These are phyloP conservation scores for Lactarius hengduanensis DNA, from an alignment of 768 basidiomycete species.

Conservation along the genomic window DNA sequence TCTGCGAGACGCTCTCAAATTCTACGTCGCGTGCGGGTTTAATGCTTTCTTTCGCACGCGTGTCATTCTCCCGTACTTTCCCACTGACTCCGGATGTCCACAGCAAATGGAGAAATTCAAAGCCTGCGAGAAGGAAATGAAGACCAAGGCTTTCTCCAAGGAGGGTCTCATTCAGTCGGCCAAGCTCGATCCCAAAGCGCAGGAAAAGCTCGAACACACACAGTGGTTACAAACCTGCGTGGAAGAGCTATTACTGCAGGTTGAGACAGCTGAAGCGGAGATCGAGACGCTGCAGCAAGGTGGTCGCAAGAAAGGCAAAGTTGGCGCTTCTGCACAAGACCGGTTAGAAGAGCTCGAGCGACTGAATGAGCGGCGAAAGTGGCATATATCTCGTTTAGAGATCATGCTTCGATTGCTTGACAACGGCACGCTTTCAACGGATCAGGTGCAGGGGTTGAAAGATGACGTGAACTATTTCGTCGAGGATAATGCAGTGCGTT, in stretches of 20 bases:
- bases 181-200: slow-evolving; percentile 94
- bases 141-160: slow-evolving; percentile 99
- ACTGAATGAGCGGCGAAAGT: slow-evolving; percentile 90
- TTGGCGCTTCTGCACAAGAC: slow-evolving; percentile 59
- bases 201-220: slow-evolving; percentile 89
- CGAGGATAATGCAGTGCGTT: slow-evolving; percentile 87
- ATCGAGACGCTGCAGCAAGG: slow-evolving; percentile 75
- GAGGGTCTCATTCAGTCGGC: slow-evolving; percentile 94
- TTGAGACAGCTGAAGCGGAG: slow-evolving; percentile 94
- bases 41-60: neutral
- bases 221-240: slow-evolving; percentile 86
- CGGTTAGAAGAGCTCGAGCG: slow-evolving; percentile 81
- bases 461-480: slow-evolving; percentile 97
- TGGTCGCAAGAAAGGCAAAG: slow-evolving; percentile 84
- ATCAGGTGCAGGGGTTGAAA: slow-evolving; percentile 77
- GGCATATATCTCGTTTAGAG: slow-evolving; percentile 92
- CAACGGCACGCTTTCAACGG: slow-evolving; percentile 84
- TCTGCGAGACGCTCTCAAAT: neutral
- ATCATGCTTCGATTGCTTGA: slow-evolving; percentile 90
- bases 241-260: slow-evolving; percentile 89
- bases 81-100: slow-evolving; percentile 32
- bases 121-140: slow-evolving; percentile 99
- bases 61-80: neutral
- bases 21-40: neutral
- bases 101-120: slow-evolving; percentile 99